These are phyloP conservation scores for Lodderomyces parapsilosis DNA, from an alignment of 1,139 yeast genomes.

Conservation along the genomic window DNA sequence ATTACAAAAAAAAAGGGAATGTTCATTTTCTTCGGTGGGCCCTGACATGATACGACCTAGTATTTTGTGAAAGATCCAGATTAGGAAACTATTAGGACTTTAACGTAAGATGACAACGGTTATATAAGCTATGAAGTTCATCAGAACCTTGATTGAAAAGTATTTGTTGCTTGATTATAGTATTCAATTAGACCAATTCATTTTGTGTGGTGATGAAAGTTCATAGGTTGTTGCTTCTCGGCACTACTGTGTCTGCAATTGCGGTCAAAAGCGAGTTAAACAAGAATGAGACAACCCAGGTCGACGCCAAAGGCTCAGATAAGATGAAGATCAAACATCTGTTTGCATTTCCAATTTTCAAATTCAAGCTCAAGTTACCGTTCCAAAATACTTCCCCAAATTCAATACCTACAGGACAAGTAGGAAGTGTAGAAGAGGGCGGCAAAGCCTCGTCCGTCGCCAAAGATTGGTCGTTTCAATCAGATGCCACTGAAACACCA, in stretches of 20 bases:
- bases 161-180: too few relatives aligned
- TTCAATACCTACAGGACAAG: not conserved
- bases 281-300: not conserved
- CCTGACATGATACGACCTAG: not conserved
- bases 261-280: not conserved
- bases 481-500: not conserved
- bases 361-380: constrained; percentile 2
- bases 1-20: not conserved
- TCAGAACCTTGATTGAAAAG: not conserved
- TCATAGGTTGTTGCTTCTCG: not conserved
- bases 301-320: not conserved
- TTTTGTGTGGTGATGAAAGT: not conserved
- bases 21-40: not conserved
- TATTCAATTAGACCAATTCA: not conserved
- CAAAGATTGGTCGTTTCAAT: not conserved
- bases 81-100: not conserved
- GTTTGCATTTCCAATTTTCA: constrained; percentile 2
- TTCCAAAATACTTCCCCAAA: not conserved
- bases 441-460: not conserved
- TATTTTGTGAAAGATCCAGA: not conserved
- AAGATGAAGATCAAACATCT: constrained; percentile 1
- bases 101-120: not conserved
- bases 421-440: not conserved
- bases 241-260: not conserved
- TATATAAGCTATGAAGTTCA: not conserved